Evolutionary conservation across 306 rosid genomes (phyloP).

Genomic region (Trifolium fragiferum): DNA sequence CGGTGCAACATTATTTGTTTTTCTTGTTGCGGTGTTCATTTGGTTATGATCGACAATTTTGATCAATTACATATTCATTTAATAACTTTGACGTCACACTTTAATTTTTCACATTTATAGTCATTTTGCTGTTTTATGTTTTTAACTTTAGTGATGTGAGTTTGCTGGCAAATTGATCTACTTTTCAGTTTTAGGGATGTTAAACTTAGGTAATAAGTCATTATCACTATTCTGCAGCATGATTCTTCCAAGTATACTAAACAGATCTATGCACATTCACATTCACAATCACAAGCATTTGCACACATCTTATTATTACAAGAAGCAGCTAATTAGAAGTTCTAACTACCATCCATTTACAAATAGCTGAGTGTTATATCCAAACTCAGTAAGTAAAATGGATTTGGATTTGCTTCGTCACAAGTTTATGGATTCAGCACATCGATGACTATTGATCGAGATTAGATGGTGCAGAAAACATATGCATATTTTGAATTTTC

Average conservation of each 20-base stretch:
- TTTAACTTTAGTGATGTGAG: too few species aligned
- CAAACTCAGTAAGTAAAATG: slow-evolving; percentile 40
- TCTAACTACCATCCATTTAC: slow-evolving; percentile 67
- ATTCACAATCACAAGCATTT: slow-evolving; percentile 18
- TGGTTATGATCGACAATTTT: too few species aligned
- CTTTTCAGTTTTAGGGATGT: too few species aligned
- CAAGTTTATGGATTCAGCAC: background rate
- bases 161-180: too few species aligned
- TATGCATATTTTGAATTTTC: background rate
- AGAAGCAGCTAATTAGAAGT: slow-evolving; percentile 50
- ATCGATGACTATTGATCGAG: background rate
- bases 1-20: too few species aligned
- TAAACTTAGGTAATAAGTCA: too few species aligned
- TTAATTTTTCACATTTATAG: too few species aligned
- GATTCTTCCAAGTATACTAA: background rate
- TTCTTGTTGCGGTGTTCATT: too few species aligned
- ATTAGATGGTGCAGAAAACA: background rate
- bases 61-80: too few species aligned
- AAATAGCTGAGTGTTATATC: slow-evolving; percentile 53
- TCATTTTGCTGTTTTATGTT: too few species aligned
- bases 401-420: background rate
- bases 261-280: slow-evolving; percentile 12
- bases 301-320: slow-evolving; percentile 54
- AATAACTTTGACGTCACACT: too few species aligned
- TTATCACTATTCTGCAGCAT: too few species aligned